Evolutionary conservation across 371 early-diverging fungal genomes (phyloP).

Genomic region (Syncephalastrum sp.): DNA sequence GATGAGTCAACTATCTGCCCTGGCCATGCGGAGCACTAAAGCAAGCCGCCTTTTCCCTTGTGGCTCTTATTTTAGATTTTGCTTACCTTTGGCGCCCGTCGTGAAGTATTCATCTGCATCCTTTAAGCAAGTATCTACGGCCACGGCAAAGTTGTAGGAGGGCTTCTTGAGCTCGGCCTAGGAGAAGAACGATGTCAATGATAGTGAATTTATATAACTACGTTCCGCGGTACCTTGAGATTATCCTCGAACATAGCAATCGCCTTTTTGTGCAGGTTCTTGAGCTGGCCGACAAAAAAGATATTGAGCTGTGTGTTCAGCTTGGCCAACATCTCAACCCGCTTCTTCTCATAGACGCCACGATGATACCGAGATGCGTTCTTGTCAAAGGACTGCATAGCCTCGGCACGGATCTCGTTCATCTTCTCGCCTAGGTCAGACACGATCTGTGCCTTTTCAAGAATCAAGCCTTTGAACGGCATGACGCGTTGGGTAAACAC

Average conservation of each 20-base stretch:
- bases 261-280: conserved; percentile 78
- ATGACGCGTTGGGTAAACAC: conserved; percentile 63
- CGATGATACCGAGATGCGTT: conserved; percentile 89
- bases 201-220: not conserved
- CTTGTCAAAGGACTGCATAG: conserved; percentile 79
- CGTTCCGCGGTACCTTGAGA: conserved; percentile 18
- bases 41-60: not conserved
- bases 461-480: conserved; percentile 57
- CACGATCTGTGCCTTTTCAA: conserved; percentile 79
- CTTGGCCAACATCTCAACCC: conserved; percentile 73
- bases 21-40: not conserved
- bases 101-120: conserved; percentile 45
- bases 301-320: conserved; percentile 77
- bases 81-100: conserved; percentile 32
- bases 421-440: conserved; percentile 75
- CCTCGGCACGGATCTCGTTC: conserved; percentile 52
- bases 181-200: conserved; percentile 2
- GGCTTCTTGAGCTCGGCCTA: conserved; percentile 44
- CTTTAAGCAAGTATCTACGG: conserved; percentile 40
- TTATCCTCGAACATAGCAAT: conserved; percentile 59
- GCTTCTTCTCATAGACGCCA: conserved; percentile 88
- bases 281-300: conserved; percentile 81
- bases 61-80: not conserved
- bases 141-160: conserved; percentile 55
- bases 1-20: not conserved